These are phyloP conservation scores for Erythrobasidium yunnanense DNA, from an alignment of 768 basidiomycete species.

Conservation along the genomic window DNA sequence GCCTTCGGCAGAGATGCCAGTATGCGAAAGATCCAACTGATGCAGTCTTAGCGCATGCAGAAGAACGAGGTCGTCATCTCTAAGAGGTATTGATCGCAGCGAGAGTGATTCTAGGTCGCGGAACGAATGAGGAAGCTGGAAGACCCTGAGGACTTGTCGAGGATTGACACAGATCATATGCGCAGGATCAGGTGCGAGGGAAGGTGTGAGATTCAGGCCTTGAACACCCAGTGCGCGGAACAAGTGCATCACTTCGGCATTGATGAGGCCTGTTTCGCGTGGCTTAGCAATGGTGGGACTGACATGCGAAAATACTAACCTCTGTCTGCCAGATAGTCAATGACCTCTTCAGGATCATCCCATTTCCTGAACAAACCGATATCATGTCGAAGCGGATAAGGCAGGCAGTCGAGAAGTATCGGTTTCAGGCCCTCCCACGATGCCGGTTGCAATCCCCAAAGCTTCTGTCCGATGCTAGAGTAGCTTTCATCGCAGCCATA, in stretches of 20 bases:
- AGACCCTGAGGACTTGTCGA: not conserved
- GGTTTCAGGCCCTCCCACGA: not conserved
- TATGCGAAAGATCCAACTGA: not conserved
- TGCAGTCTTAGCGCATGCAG: not conserved
- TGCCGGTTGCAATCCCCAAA: constrained; percentile 18
- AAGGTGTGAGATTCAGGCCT: not conserved
- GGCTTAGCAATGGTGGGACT: not conserved
- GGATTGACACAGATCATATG: not conserved
- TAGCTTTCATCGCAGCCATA: constrained; percentile 23
- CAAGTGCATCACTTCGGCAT: not conserved
- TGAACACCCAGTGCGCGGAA: not conserved
- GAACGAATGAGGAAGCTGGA: constrained; percentile 16
- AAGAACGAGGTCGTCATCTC: not conserved
- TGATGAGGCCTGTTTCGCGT: constrained; percentile 1
- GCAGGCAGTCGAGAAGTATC: not conserved
- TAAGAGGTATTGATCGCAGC: not conserved
- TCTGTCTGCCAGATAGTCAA: constrained; percentile 8
- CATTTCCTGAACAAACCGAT: not conserved
- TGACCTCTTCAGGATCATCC: constrained; percentile 15
- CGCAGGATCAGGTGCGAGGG: constrained; percentile 7
- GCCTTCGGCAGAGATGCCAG: constrained; percentile 11
- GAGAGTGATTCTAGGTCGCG: not conserved
- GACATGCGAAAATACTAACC: not conserved
- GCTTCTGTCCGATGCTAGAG: not conserved
- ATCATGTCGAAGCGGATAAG: not conserved